These are phyloP conservation scores for Mycena leptocephala DNA, from an alignment of 768 basidiomycete genomes.

Conservation along the genomic window DNA sequence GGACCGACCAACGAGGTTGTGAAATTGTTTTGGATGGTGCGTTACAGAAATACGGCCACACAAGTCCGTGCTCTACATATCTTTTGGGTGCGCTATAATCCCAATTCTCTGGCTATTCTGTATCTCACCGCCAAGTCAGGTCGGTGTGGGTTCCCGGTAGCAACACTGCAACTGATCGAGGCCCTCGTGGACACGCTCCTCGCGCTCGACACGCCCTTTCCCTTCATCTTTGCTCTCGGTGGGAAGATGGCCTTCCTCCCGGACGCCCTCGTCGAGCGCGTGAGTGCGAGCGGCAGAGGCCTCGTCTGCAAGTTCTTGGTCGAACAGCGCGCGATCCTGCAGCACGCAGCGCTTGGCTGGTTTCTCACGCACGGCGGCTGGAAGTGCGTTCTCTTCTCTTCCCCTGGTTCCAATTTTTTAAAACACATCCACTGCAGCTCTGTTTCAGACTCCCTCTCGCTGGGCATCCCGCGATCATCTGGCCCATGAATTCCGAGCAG, in stretches of 20 bases:
- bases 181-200: conserved; percentile 27
- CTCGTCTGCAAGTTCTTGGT: too few relatives aligned
- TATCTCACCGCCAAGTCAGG: background rate
- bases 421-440: too few relatives aligned
- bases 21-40: conserved; percentile 10
- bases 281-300: conserved; percentile 20
- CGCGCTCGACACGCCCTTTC: conserved; percentile 8
- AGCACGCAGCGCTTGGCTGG: too few relatives aligned
- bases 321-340: too few relatives aligned
- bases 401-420: too few relatives aligned
- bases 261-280: background rate
- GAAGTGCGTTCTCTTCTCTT: too few relatives aligned
- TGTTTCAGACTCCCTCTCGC: background rate
- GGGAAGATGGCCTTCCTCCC: conserved; percentile 22
- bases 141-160: conserved; percentile 32
- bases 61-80: conserved; percentile 30
- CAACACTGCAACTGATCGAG: conserved; percentile 19
- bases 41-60: conserved; percentile 9
- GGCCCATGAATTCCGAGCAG: background rate
- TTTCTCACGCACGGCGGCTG: too few relatives aligned
- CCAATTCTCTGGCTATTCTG: background rate
- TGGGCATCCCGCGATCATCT: background rate
- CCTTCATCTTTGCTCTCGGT: conserved; percentile 26
- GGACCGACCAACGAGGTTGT: background rate
- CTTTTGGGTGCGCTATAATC: conserved; percentile 30